Evolutionary conservation across 306 rosid genomes (phyloP), one percentile per base, ranked within the genome.

Genomic region (Rosa lucieae): DNA sequence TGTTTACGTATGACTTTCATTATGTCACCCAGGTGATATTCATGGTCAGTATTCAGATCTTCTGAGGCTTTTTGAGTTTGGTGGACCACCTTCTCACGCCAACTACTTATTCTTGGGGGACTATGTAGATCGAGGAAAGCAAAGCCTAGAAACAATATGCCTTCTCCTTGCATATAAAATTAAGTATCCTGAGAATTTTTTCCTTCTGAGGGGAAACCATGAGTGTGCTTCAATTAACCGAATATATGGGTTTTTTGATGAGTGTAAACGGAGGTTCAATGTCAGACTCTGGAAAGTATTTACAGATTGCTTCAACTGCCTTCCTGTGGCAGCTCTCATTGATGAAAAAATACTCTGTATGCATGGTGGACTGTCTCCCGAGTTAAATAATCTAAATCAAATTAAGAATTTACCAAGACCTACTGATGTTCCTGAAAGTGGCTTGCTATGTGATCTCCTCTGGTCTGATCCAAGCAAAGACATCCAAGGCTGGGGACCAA

Each of bases 341-440:
- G 97, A 92, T 53, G 95, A 90, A 53, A 94, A 84, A 87, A 89
- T 94, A 49, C 70, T 94, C 11, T 94, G 99, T 72, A 94, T 92
- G 99, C 97, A 92, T 61, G 99, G 99, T 39, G 97, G 97, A 61
- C 91, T 94, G 48, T 94, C 98, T 47, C 98, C 97, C 8, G 87
- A 89, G 12, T 71, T 94, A 73, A 68, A 74, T 77, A 84, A 72
- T 52, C 85, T 94, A 78, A 86, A 81, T 37, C 95, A 91, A 83
- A 90, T 94, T 52, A 86, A 89, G 78, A 63, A 13, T 62, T 67
- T 89, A 56, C 84, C 49, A 2, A 88, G 97, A 13, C 98, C 98
- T 2, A 37, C 80, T 61, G 92, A 89, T 73, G 93, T 94, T 21
- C 97, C 97, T 12, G 98, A 89, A 2, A 47, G 52, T 14, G 98